A percentile compares a stretch with the other conserved stretches of the same genome.
phyloP scores from a whole-genome alignment of 768 basidiomycete species.

The Pleurotus giganteus region DNA sequence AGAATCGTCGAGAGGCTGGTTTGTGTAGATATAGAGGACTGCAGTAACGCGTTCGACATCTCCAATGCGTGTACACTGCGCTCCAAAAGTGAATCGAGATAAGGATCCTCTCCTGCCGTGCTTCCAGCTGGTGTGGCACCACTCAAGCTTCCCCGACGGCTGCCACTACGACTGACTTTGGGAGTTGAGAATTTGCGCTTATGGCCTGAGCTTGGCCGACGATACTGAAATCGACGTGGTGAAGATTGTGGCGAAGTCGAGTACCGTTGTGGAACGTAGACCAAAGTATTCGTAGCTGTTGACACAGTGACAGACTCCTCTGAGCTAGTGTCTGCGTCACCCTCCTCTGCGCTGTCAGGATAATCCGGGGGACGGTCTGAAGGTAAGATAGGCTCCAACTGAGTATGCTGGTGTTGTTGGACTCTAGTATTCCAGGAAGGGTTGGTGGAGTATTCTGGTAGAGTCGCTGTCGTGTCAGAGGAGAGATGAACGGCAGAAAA shows the following conservation, averaged over 20 bases:
- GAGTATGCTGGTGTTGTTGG: neutral
- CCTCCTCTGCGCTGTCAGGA: conserved; percentile 75
- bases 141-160: conserved; percentile 12
- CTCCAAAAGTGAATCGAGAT: conserved; percentile 74
- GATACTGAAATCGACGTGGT: conserved; percentile 12
- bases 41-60: conserved; percentile 78
- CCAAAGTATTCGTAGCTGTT: conserved; percentile 11
- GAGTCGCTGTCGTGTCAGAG: conserved; percentile 61
- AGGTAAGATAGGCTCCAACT: conserved; percentile 25
- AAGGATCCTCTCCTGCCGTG: conserved; percentile 43
- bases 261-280: conserved; percentile 25
- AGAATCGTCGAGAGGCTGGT: conserved; percentile 48
- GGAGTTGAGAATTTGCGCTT: conserved; percentile 23
- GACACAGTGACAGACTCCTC: conserved; percentile 16
- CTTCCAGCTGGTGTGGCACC: conserved; percentile 17
- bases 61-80: conserved; percentile 85
- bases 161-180: conserved; percentile 27
- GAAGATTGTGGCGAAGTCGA: conserved; percentile 22
- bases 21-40: conserved; percentile 73
- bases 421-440: neutral
- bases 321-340: conserved; percentile 65
- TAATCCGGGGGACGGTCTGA: conserved; percentile 73
- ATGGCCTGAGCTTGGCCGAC: conserved; percentile 30
- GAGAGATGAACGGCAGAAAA: conserved; percentile 57
- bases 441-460: conserved; percentile 55